These are phyloP conservation scores for Brasenia schreberi DNA, from an alignment of 164 flowering plant genomes.

Conservation along the genomic window DNA sequence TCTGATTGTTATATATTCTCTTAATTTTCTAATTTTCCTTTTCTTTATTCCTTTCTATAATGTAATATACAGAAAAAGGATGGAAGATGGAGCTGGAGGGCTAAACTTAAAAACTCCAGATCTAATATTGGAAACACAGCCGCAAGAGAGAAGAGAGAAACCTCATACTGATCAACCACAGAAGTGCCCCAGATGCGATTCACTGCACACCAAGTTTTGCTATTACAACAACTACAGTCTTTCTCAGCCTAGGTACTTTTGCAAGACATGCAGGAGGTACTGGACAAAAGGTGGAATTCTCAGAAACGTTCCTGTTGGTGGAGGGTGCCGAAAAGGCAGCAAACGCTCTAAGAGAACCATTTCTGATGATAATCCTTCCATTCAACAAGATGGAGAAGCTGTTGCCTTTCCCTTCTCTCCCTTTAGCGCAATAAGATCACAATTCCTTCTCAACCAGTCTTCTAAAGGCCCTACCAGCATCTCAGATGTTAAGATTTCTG, in stretches of 20 bases:
- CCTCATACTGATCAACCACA: neutral
- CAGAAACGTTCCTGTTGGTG: conserved; percentile 2
- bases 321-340: neutral
- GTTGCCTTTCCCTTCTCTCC: neutral
- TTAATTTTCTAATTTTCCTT: neutral
- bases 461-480: neutral
- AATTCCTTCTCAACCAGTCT: neutral
- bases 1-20: neutral
- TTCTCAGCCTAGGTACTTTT: conserved; percentile 1
- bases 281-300: conserved; percentile 1
- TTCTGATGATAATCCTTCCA: neutral
- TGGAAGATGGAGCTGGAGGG: neutral
- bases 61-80: neutral
- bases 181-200: conserved; percentile 1
- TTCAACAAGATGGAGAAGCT: neutral
- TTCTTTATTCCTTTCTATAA: neutral
- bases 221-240: conserved; percentile 1
- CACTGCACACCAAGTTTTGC: neutral
- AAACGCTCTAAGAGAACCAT: neutral
- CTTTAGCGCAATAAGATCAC: neutral
- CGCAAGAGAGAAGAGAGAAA: neutral
- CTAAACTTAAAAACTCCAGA: neutral
- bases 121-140: neutral
- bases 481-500: neutral
- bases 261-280: conserved; percentile 2